Evolutionary conservation across 108 stramenopile species (phyloP).

Genomic region (Poteriospumella lacustris): DNA sequence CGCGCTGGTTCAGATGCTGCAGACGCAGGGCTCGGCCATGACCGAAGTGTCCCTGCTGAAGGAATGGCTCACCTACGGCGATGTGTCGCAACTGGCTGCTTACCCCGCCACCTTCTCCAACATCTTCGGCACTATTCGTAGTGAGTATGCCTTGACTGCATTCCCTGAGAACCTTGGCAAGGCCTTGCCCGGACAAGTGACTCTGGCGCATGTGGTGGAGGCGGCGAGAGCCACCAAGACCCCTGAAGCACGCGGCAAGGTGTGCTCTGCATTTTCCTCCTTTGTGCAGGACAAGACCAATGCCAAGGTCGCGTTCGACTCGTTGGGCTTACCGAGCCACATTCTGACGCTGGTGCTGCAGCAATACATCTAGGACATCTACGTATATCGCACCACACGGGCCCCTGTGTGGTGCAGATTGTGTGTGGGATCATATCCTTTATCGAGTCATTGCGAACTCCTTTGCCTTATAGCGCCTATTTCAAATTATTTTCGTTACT

Average conservation of each 20-base stretch:
- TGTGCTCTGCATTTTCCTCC: not conserved
- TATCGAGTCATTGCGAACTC: too few relatives aligned
- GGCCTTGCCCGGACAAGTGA: not conserved
- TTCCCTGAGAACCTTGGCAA: not conserved
- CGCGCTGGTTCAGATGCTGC: not conserved
- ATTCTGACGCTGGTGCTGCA: not conserved
- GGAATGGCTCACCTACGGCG: not conserved
- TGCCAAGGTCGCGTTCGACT: not conserved
- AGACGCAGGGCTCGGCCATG: not conserved
- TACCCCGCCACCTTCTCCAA: not conserved
- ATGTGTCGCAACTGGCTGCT: not conserved
- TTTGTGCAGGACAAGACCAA: not conserved
- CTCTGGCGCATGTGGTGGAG: not conserved
- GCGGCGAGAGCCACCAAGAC: not conserved
- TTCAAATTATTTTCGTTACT: too few relatives aligned
- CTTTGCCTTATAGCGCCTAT: too few relatives aligned
- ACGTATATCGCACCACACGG: too few relatives aligned
- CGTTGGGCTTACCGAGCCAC: not conserved
- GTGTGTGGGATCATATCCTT: too few relatives aligned
- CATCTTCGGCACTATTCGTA: not conserved
- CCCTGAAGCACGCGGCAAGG: not conserved
- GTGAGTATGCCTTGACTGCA: not conserved
- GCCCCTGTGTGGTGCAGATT: too few relatives aligned
- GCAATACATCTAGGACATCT: too few relatives aligned
- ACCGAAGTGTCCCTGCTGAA: not conserved